Base-by-base conservation (phyloP, 192 early-diverging fungal genomes). In the Entomortierella chlamydospora region DNA sequence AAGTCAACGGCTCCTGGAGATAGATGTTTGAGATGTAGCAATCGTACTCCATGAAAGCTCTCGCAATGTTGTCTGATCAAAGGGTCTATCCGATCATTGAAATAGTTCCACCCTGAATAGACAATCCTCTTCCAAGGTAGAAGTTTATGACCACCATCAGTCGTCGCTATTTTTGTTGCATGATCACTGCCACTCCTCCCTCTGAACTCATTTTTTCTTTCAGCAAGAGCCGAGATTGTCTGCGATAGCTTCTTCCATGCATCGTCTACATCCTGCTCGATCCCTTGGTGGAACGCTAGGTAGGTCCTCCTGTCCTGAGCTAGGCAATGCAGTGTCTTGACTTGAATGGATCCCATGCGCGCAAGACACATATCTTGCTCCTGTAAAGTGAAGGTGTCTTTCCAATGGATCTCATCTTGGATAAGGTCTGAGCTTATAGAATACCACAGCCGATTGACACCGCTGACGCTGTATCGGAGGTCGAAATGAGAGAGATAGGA, bases 401-500 rank as follows among this genome's bases (percentile, higher is more conserved):
- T 34, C 64, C 64, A 66, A n/a, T 13, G 49, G 52, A 51, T 23
- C 2, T 8, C 17, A 39, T 31, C 64, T 28, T 41, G 64, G 33
- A 66, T 56, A 2, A 56, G 39, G 1, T 17, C 2, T 4, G 23
- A 7, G 28, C 64, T 66, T 2, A 56, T 57, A 3, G 64, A 55
- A 1, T 29, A 34, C 64, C 64, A 66, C 5, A 66, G 25, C 10
- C 28, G 34, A 23, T 57, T 57, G 23, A 66, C 64, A 12, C 11
- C 30, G 34, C 64, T 50, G 13, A 54, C 22, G 6, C 39, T 33
- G 11, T 57, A n/a, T 7, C 13, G 2, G 25, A 66, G 64, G 52
- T 66, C 64, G 18, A 28, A 18, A 4, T 66, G 53, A 17, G 64
- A 55, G 18, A 66, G 53, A 45, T 66, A 45, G 2, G 53, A 66